Evolutionary conservation across 139 green algal genomes (phyloP), one percentile per base, ranked within the genome.

Genomic region (Chara braunii): DNA sequence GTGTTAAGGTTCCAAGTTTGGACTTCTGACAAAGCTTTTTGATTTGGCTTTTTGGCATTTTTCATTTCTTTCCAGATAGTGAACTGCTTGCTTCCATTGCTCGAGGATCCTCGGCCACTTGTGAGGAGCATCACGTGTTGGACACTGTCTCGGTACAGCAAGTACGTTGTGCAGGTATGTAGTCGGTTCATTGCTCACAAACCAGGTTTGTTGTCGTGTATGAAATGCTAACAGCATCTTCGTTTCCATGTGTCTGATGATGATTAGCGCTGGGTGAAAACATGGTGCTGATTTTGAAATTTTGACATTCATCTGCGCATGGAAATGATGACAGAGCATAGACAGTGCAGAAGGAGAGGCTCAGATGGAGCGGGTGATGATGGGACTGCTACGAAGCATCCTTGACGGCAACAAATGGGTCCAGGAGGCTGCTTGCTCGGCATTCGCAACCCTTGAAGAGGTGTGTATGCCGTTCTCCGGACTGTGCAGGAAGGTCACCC

Each of bases 121-220:
- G 78, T 84, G 36, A 82, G 91, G 48, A 85, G 83, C 62, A 95
- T 94, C 73, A 86, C 85, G 45, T 96, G 87, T 75, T 98, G 92
- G 92, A 86, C 85, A 6, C 71, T 97, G 3, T 78, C 62, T 0
- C 81, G 92, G 0, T 98, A 96, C 80, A 67, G 65, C 28, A 79
- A 85, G 60, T 90, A 86, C 81, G 58, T 96, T 33, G 30, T 70
- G 23, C n/a, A 75, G 37, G 36, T 62, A 63, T n/a, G 23, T n/a
- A n/a, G n/a, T n/a, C n/a, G n/a, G n/a, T n/a, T n/a, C n/a, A n/a
- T n/a, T n/a, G n/a, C n/a, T n/a, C n/a, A n/a, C n/a, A n/a, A n/a
- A n/a, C n/a, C n/a, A n/a, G n/a, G n/a, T n/a, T n/a, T n/a, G n/a
- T n/a, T n/a, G n/a, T n/a, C n/a, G n/a, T n/a, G n/a, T n/a, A n/a